These are phyloP conservation scores for Dryadomyces sulphureus DNA, from an alignment of 2,329 filamentous ascomycete species.

Conservation along the genomic window DNA sequence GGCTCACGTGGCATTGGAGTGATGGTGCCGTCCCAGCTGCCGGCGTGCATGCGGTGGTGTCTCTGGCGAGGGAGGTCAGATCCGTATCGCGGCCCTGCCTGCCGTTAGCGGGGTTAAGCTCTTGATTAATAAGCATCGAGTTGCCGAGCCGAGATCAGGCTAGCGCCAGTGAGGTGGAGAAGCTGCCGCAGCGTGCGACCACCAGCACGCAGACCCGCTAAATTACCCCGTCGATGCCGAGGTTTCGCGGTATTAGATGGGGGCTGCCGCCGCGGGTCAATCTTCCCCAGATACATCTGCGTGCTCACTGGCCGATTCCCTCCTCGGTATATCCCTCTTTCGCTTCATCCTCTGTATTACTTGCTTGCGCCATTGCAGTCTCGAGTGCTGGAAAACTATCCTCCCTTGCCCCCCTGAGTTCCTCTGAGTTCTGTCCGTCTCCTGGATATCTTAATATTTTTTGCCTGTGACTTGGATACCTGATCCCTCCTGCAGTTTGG, in stretches of 20 bases:
- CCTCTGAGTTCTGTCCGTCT: too few relatives aligned
- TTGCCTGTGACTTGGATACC: too few relatives aligned
- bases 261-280: neutral
- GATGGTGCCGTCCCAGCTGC: neutral
- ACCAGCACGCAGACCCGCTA: too few relatives aligned
- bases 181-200: too few relatives aligned
- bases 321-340: neutral
- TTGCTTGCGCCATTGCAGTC: too few relatives aligned
- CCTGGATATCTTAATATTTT: too few relatives aligned
- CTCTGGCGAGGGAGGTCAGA: neutral
- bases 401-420: too few relatives aligned
- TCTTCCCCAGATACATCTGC: neutral
- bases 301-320: neutral
- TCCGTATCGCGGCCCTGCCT: neutral
- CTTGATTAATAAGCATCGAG: neutral
- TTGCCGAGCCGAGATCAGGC: neutral
- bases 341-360: neutral
- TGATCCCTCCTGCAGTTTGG: too few relatives aligned
- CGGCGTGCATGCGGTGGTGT: neutral
- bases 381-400: too few relatives aligned
- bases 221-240: constrained; percentile 2
- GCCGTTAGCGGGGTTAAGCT: neutral
- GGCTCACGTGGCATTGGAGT: neutral
- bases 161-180: neutral
- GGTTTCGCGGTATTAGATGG: constrained; percentile 8